Evolutionary conservation across 768 basidiomycete species (phyloP).

Genomic region (Lactifluus volemus): DNA sequence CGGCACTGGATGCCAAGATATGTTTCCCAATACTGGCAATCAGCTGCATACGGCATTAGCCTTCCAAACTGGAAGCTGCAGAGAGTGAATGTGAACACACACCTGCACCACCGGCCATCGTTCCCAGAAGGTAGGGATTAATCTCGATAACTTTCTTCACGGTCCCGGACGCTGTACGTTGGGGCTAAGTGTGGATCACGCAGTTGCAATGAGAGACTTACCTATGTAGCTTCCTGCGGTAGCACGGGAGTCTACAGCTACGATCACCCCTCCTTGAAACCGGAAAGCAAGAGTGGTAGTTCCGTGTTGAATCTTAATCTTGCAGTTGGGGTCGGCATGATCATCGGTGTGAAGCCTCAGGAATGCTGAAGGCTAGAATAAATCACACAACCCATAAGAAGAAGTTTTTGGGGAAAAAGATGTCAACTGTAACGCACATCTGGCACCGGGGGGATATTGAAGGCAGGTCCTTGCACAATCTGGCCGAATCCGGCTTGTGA

Average conservation of each 20-base stretch:
- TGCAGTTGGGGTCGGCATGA: conserved; percentile 86
- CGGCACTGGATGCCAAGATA: conserved; percentile 98
- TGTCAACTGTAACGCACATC: conserved; percentile 46
- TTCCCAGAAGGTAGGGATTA: conserved; percentile 96
- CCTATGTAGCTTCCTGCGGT: conserved; percentile 97
- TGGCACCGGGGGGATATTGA: conserved; percentile 62
- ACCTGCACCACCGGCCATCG: conserved; percentile 99
- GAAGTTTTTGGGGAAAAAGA: not conserved
- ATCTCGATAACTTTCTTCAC: conserved; percentile 99
- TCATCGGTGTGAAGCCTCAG: conserved; percentile 92
- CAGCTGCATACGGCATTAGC: conserved; percentile 41
- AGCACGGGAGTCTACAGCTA: conserved; percentile 98
- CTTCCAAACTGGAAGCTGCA: not conserved
- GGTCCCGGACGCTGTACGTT: conserved; percentile 73
- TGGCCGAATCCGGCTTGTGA: conserved; percentile 77
- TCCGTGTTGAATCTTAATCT: conserved; percentile 97
- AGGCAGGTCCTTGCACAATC: conserved; percentile 62
- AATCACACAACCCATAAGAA: not conserved
- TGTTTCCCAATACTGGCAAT: conserved; percentile 98
- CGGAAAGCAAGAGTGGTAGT: conserved; percentile 97
- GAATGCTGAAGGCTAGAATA: conserved; percentile 80
- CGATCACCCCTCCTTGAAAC: conserved; percentile 94
- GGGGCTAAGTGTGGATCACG: not conserved
- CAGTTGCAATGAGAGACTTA: conserved; percentile 29
- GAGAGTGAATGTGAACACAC: conserved; percentile 22